Base-by-base conservation (phyloP, 78 protist species). In the Dictyostelium citrinum region DNA sequence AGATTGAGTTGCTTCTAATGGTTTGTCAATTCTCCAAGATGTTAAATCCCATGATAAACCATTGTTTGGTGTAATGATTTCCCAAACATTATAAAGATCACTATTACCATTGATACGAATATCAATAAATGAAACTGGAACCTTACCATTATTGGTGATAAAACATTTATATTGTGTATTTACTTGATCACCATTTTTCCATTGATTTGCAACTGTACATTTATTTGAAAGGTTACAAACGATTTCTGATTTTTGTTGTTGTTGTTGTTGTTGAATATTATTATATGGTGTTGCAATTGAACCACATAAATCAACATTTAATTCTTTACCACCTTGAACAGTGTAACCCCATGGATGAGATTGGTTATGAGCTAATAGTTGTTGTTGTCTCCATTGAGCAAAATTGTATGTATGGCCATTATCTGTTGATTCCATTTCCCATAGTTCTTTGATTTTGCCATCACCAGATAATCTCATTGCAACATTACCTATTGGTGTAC, bases 21-120 rank as follows among this genome's bases (percentile, higher is more conserved):
- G 79, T 5, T 61, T 45, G 1, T 17, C 22, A 22, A 33, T 74
- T 68, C 92, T 75, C 79, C 81, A 76, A 14, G 27, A 8, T 12
- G 37, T 8, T 29, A 86, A 76, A 64, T 86, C 84, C 70, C 70
- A 82, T 7, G 88, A 41, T 10, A 82, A 11, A 82, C 88, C 78
- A 64, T 74, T 46, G 29, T 86, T 67, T 22, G 58, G 33, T 20
- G 92, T 86, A 12, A 20, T 10, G n/a, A 86, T 39, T 68, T 74
- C 84, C 60, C 72, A 75, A 6, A 86, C 78, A 10, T 37, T 22
- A 64, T 51, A 79, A 5, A 86, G 43, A 29, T 51, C 24, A 0
- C 35, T 29, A 67, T 75, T 72, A 45, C 79, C 70, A 67, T 9
- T n/a, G 0, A 86, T 29, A 22, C 75, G 49, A 45, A 86, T 72